phyloP scores from a whole-genome alignment of 2,329 filamentous ascomycete species.

The Lithohypha guttulata region DNA sequence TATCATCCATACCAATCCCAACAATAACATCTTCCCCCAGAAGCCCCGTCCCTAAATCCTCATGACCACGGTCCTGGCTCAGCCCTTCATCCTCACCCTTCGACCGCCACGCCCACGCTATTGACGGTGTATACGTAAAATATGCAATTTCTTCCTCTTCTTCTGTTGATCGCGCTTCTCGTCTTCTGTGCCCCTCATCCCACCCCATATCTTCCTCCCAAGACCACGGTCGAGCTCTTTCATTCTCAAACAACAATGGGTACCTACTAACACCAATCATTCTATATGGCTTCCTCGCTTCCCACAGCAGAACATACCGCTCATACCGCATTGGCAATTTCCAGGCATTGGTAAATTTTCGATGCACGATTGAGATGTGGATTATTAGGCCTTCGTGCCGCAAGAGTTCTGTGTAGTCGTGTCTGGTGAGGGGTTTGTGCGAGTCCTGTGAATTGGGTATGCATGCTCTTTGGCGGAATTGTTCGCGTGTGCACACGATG shows the following conservation, averaged over 20 bases:
- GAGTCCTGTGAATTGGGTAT: neutral
- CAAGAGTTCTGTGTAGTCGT: constrained; percentile 14
- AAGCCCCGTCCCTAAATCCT: constrained; percentile 26
- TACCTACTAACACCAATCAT: constrained; percentile 28
- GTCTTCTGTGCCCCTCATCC: constrained; percentile 3
- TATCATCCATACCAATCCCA: constrained; percentile 31
- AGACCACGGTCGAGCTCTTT: constrained; percentile 28
- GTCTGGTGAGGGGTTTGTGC: no score
- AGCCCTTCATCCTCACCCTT: constrained; percentile 10
- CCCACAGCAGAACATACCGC: constrained; percentile 30
- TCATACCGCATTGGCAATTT: constrained; percentile 30
- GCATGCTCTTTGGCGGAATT: constrained; percentile 10
- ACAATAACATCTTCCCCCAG: constrained; percentile 32
- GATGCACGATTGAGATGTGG: constrained; percentile 29
- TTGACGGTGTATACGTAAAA: constrained; percentile 32
- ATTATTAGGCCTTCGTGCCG: constrained; percentile 18
- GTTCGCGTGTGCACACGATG: constrained; percentile 25
- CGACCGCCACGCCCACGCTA: constrained; percentile 28
- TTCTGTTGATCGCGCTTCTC: constrained; percentile 4
- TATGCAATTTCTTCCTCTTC: constrained; percentile 21
- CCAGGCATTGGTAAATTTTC: constrained; percentile 28
- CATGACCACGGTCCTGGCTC: constrained; percentile 15
- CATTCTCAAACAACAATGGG: constrained; percentile 29
- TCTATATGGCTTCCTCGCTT: constrained; percentile 26
- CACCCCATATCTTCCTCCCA: constrained; percentile 23